These are phyloP conservation scores for Globisporangium perplexum DNA, from an alignment of 352 stramenopile genomes.

Conservation along the genomic window DNA sequence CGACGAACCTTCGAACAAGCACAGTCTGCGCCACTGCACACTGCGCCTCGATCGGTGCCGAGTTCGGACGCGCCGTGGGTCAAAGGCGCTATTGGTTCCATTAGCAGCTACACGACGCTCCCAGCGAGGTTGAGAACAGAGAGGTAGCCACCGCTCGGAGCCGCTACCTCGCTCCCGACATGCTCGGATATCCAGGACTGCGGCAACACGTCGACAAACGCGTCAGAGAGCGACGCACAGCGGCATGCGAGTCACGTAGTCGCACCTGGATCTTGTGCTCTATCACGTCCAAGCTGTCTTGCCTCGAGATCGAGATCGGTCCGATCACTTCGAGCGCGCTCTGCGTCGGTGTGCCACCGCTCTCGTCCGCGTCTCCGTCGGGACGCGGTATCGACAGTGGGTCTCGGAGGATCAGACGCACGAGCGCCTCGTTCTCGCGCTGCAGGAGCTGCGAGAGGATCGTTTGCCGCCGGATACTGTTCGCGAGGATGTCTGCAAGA, in stretches of 20 bases:
- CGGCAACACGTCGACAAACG: not conserved
- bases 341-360: not conserved
- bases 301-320: conserved; percentile 38
- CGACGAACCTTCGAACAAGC: not conserved
- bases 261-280: conserved; percentile 49
- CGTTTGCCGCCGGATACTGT: conserved; percentile 36
- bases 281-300: conserved; percentile 47
- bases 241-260: not conserved
- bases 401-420: conserved; percentile 43
- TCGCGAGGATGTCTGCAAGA: conserved; percentile 32
- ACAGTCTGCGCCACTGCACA: not conserved
- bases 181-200: conserved; percentile 44
- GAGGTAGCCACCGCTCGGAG: conserved; percentile 36
- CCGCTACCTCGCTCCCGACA: conserved; percentile 21
- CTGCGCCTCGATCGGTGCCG: not conserved
- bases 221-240: not conserved
- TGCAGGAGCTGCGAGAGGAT: conserved; percentile 37
- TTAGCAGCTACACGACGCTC: conserved; percentile 24
- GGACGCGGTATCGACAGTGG: conserved; percentile 14
- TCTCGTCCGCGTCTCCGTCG: conserved; percentile 12
- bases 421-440: conserved; percentile 38
- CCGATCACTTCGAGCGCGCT: conserved; percentile 26
- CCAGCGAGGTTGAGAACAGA: conserved; percentile 43
- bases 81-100: not conserved
- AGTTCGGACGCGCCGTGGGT: too few species aligned